A percentile compares a stretch with the other conserved stretches of the same genome.
phyloP scores from a whole-genome alignment of 257 asterid species.

The Nicotiana knightiana region DNA sequence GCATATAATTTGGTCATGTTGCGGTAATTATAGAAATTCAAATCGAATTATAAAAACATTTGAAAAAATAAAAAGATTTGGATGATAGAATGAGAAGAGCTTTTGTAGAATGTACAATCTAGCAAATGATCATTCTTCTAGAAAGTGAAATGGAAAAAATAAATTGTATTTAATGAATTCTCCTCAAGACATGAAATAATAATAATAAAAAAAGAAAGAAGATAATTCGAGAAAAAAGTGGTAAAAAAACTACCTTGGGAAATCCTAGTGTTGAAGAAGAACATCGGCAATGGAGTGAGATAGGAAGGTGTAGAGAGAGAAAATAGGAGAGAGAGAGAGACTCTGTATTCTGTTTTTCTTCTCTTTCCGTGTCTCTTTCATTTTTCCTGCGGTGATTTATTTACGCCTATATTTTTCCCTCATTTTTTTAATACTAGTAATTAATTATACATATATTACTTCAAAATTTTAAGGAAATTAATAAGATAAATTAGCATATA shows the following conservation, averaged over 20 bases:
- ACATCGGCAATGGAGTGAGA: constrained; percentile 33
- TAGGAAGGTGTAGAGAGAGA: constrained; percentile 16
- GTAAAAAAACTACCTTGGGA: constrained; percentile 21
- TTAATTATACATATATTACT: not conserved
- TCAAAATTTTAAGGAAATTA: not conserved
- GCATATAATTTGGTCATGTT: not conserved
- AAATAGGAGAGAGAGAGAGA: constrained; percentile 7
- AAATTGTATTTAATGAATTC: not conserved
- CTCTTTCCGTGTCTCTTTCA: not conserved
- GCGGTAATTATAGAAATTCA: constrained; percentile 11
- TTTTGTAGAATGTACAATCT: not conserved
- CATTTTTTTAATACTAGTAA: not conserved
- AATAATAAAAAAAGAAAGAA: not conserved
- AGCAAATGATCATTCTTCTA: not conserved
- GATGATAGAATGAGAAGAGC: not conserved
- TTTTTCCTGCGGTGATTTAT: not conserved
- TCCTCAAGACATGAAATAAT: not conserved
- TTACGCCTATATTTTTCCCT: not conserved
- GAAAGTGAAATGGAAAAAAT: not conserved
- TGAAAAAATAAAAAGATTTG: not conserved
- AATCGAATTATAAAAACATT: not conserved
- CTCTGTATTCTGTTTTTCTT: not conserved
- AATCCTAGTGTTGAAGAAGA: constrained; percentile 18
- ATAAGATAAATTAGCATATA: not conserved
- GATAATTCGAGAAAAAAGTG: not conserved